Base-by-base conservation (phyloP, 2,329 filamentous ascomycete genomes). In the Ophiocordyceps australis region DNA sequence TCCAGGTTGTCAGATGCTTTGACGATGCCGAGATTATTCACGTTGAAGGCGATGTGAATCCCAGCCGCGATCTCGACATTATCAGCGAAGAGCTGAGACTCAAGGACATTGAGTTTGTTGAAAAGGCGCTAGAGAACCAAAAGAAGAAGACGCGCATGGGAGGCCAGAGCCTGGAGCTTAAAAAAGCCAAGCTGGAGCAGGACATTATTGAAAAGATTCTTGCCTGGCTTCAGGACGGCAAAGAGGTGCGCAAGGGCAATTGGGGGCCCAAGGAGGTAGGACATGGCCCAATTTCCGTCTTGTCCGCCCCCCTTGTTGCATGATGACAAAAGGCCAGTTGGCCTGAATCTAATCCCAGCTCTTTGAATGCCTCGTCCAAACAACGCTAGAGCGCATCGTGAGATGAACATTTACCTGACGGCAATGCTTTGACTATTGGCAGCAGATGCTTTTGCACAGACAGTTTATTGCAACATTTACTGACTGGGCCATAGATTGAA, bases 301-400 rank as follows among this genome's bases (percentile, higher is more conserved):
- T 38, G 33, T 25, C 8, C 24, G 13, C 11, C 21, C 15, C 25
- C 19, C 28, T 35, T 39, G 41, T 71, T 59, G 50, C 43, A 75
- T 93, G 89, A 95, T 95, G 89, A 95, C 74, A 77, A 92, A 93
- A 77, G 89, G 83, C 81, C 81, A 74, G 62, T 62, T 57, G 67
- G 80, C 82, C 85, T 78, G 78, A 83, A 64, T 78, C 62, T 80
- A 85, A 92, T 81, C 89, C 89, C 89, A 98, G 89, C 89, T 98
- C 89, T 78, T 93, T 76, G 86, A 95, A 75, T 71, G 67, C 70
- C 77, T 79, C 73, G 66, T 57, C 51, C 58, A 58, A 57, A 59
- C 56, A 71, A 80, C 72, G 67, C 65, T 46, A 63, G 77, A 81
- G 77, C 65, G 63, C 65, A 69, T 72, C 49, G 57, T 94, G 86